phyloP scores from a whole-genome alignment of 2,329 filamentous ascomycete species.

The Knoxdaviesia capensis region DNA sequence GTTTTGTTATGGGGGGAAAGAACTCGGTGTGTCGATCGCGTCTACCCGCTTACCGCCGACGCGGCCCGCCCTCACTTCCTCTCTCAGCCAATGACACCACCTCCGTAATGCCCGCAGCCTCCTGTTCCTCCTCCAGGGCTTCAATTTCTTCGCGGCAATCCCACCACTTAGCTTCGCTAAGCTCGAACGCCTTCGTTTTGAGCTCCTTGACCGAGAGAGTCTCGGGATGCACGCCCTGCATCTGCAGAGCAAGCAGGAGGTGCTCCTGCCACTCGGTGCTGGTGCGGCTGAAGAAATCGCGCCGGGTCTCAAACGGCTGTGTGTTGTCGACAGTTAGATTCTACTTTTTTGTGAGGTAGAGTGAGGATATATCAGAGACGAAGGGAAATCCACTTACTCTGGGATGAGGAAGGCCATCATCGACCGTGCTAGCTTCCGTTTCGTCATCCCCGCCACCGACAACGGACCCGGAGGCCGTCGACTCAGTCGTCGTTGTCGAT shows the following conservation, averaged over 20 bases:
- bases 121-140: conserved; percentile 84
- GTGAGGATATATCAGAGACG: neutral
- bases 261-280: conserved; percentile 81
- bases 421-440: conserved; percentile 29
- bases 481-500: conserved; percentile 19
- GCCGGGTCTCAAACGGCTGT: conserved; percentile 70
- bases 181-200: conserved; percentile 72
- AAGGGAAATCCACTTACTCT: conserved; percentile 15
- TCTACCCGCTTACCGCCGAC: conserved; percentile 5
- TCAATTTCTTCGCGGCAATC: conserved; percentile 88
- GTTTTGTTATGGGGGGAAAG: neutral
- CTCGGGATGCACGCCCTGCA: conserved; percentile 45
- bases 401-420: conserved; percentile 58
- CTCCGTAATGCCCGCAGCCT: conserved; percentile 85
- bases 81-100: conserved; percentile 73
- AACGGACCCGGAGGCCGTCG: conserved; percentile 11
- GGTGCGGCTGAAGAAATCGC: conserved; percentile 82
- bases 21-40: neutral
- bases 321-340: conserved; percentile 4
- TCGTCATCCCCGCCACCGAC: conserved; percentile 23
- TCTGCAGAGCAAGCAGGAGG: conserved; percentile 54
- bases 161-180: conserved; percentile 97
- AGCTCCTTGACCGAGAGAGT: conserved; percentile 71
- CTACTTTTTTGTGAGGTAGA: neutral
- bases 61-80: conserved; percentile 26